Conservation (phyloP, 2,329 filamentous ascomycete species). For the Plectosphaerella sp. region DNA sequence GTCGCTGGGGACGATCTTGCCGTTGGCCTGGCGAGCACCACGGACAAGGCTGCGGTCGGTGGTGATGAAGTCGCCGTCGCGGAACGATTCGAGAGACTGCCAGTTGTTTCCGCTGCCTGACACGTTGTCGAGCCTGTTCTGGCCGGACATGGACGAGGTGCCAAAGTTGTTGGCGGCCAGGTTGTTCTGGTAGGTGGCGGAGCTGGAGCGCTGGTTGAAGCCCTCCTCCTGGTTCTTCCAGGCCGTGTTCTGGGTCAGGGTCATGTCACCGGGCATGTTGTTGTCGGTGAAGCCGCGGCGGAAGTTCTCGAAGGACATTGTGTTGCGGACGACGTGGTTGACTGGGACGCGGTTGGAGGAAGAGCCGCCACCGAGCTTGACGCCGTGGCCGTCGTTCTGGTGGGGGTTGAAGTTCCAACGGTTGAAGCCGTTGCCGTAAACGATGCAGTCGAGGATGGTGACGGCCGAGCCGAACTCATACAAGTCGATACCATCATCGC, state of each 20-base stretch:
- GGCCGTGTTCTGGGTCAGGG: slow-evolving; percentile 35
- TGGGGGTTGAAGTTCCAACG: slow-evolving; percentile 36
- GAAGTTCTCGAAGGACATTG: slow-evolving; percentile 37
- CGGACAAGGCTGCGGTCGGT: slow-evolving; percentile 5
- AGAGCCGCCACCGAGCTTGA: slow-evolving; percentile 37
- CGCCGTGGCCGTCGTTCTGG: slow-evolving; percentile 42
- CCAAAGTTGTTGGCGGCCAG: slow-evolving; percentile 7
- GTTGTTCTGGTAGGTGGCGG: slow-evolving; percentile 10
- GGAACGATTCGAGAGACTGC: slow-evolving; percentile 1
- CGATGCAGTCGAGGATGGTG: slow-evolving; percentile 36
- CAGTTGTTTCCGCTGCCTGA: slow-evolving; percentile 9
- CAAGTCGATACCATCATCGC: slow-evolving; percentile 39
- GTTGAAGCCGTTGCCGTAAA: slow-evolving; percentile 42
- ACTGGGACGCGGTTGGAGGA: slow-evolving; percentile 28
- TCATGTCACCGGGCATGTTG: slow-evolving; percentile 32
- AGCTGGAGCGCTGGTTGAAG: slow-evolving; percentile 19
- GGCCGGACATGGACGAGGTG: slow-evolving; percentile 2
- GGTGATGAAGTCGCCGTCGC: slow-evolving; percentile 7
- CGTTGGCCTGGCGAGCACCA: slow-evolving; percentile 6
- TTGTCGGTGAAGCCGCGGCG: slow-evolving; percentile 43
- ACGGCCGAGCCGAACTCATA: slow-evolving; percentile 32
- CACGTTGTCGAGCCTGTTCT: slow-evolving; percentile 3
- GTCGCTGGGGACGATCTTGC: slow-evolving; percentile 8
- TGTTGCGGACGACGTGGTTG: slow-evolving; percentile 37
- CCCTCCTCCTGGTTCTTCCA: slow-evolving; percentile 38